Evolutionary conservation across 768 basidiomycete species (phyloP).

Genomic region (Solioccasus polychromus): DNA sequence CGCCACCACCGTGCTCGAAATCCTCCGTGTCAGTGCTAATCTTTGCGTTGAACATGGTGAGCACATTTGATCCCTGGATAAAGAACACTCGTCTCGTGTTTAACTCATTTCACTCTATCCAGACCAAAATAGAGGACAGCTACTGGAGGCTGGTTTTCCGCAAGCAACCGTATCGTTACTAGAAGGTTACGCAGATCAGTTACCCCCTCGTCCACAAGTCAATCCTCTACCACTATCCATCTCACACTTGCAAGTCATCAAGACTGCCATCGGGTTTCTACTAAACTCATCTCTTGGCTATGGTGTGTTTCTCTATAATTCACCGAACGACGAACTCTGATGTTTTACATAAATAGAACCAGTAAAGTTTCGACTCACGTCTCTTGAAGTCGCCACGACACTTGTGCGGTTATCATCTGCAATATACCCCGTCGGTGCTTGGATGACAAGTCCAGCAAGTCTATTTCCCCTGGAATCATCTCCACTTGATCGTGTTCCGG

Average conservation of each 20-base stretch:
- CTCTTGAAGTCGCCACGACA: conserved; percentile 64
- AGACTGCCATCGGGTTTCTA: conserved; percentile 75
- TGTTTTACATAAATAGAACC: conserved; percentile 47
- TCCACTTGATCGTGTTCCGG: conserved; percentile 19
- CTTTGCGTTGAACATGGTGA: conserved; percentile 80
- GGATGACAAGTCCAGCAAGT: conserved; percentile 40
- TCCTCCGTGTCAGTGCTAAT: conserved; percentile 79
- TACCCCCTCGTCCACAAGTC: conserved; percentile 37
- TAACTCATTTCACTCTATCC: neutral
- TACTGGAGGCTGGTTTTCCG: conserved; percentile 70
- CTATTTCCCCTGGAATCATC: conserved; percentile 23
- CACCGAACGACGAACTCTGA: conserved; percentile 1
- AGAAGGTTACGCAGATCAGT: conserved; percentile 55
- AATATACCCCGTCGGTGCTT: conserved; percentile 72
- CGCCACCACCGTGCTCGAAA: conserved; percentile 56
- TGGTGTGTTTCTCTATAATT: conserved; percentile 45
- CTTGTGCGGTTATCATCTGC: conserved; percentile 64
- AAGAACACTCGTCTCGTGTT: conserved; percentile 4
- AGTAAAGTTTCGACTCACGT: conserved; percentile 64
- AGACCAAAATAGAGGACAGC: conserved; percentile 74
- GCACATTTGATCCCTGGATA: conserved; percentile 18
- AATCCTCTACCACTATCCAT: conserved; percentile 52
- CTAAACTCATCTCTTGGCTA: conserved; percentile 76
- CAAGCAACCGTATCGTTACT: conserved; percentile 64
- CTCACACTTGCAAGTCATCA: conserved; percentile 67